A percentile compares a stretch with the other conserved stretches of the same genome.
These are phyloP conservation scores for Hibiscus trionum DNA, from an alignment of 345 rosid genomes.

Conservation along the genomic window DNA sequence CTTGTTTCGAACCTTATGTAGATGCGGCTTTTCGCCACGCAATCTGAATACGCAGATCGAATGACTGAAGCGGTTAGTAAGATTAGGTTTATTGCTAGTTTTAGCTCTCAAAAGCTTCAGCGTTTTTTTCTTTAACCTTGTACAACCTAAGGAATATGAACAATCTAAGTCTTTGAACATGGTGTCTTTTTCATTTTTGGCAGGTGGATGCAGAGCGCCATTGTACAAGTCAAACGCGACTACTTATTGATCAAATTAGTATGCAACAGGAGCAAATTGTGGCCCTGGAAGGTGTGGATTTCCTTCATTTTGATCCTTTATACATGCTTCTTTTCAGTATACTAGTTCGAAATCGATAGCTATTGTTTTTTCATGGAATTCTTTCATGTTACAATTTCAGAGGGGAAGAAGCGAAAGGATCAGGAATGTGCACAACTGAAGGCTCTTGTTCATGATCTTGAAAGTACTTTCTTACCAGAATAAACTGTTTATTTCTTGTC, in stretches of 20 bases:
- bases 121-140: not conserved
- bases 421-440: constrained; percentile 59
- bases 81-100: not conserved
- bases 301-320: not conserved
- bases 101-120: not conserved
- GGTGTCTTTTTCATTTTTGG: not conserved
- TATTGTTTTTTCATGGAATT: not conserved
- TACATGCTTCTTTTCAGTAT: not conserved
- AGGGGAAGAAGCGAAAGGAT: constrained; percentile 46
- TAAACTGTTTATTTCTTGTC: not conserved
- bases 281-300: constrained; percentile 55
- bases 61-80: constrained; percentile 61
- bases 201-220: constrained; percentile 80
- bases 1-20: constrained; percentile 9
- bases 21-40: constrained; percentile 78
- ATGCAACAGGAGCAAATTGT: constrained; percentile 63
- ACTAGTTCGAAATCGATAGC: not conserved
- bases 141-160: not conserved
- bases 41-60: constrained; percentile 75
- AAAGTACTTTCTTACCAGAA: constrained; percentile 35
- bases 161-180: not conserved
- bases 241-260: constrained; percentile 78
- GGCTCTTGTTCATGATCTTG: constrained; percentile 57
- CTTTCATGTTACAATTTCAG: constrained; percentile 29
- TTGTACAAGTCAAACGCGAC: constrained; percentile 66